Conservation (phyloP, 1,284 basidiomycete genomes). For the Cryptococcus sp. region DNA sequence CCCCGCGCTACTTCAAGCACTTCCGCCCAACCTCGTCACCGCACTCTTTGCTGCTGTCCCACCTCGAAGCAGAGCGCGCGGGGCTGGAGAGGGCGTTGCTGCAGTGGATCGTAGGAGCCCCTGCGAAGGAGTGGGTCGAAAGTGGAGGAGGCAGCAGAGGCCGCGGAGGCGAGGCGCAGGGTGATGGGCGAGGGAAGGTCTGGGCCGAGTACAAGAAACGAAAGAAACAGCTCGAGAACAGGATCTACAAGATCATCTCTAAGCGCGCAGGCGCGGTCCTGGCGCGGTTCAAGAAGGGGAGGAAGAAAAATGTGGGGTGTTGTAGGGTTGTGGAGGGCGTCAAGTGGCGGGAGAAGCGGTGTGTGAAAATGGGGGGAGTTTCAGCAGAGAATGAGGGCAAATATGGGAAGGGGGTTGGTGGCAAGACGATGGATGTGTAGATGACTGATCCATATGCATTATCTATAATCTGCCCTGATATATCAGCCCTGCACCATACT, state of each 20-base stretch:
- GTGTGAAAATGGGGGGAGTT: not conserved
- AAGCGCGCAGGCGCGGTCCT: not conserved
- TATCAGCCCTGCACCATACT: too few relatives aligned
- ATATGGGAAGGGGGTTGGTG: not conserved
- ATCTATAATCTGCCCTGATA: not conserved
- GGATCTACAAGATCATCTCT: conserved; percentile 10
- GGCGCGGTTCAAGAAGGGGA: conserved; percentile 5
- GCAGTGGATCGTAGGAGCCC: conserved; percentile 3
- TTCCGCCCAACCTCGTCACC: not conserved
- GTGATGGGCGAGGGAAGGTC: not conserved
- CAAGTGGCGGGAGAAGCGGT: not conserved
- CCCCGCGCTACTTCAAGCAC: conserved; percentile 15
- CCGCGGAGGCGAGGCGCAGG: not conserved
- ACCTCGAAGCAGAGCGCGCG: conserved; percentile 5
- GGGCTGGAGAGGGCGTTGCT: conserved; percentile 7
- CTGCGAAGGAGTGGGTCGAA: conserved; percentile 5
- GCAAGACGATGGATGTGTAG: not conserved
- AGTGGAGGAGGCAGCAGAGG: too few relatives aligned
- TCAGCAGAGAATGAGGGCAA: not conserved
- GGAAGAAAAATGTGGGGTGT: conserved; percentile 1
- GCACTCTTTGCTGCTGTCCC: not conserved
- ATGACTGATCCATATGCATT: not conserved
- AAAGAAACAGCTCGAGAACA: conserved; percentile 10
- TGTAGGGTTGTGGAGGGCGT: conserved; percentile 2
- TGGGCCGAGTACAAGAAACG: conserved; percentile 6